Evolutionary conservation across 2,329 filamentous ascomycete genomes (phyloP).

Genomic region (Didymella glomerata): DNA sequence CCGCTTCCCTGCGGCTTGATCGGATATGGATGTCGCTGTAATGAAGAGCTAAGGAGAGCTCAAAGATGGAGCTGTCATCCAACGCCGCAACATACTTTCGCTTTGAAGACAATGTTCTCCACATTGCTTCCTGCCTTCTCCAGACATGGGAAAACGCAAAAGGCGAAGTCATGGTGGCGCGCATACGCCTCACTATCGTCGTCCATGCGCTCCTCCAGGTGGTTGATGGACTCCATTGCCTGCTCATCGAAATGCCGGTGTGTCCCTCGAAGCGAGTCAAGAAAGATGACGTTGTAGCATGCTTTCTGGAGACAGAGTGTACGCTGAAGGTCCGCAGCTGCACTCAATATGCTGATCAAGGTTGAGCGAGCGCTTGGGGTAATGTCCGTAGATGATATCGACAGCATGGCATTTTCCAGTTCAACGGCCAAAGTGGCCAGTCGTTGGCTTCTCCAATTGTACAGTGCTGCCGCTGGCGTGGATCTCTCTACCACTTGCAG

Average conservation of each 20-base stretch:
- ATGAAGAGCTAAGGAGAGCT: background rate
- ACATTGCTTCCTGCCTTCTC: constrained; percentile 43
- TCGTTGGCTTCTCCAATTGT: background rate
- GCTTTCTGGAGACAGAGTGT: constrained; percentile 44
- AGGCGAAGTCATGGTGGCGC: constrained; percentile 33
- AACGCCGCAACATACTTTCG: constrained; percentile 40
- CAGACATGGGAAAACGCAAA: constrained; percentile 47
- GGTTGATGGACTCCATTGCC: constrained; percentile 46
- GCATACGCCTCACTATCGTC: constrained; percentile 31
- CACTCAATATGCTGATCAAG: constrained; percentile 35
- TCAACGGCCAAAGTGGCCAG: constrained; percentile 25
- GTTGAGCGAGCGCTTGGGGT: constrained; percentile 27
- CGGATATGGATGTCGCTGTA: background rate
- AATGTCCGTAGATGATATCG: constrained; percentile 34
- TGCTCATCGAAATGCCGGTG: constrained; percentile 30
- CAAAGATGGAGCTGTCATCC: background rate
- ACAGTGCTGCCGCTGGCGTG: background rate
- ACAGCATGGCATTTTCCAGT: constrained; percentile 35
- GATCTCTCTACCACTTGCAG: constrained; percentile 38
- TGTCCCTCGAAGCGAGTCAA: constrained; percentile 22
- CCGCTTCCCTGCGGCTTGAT: background rate
- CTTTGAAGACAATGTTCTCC: constrained; percentile 42
- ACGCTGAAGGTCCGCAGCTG: constrained; percentile 39
- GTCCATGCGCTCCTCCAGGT: constrained; percentile 34
- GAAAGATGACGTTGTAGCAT: constrained; percentile 39